Evolutionary conservation across 2,329 filamentous ascomycete genomes (phyloP).

Genomic region (Knoxdaviesia capensis): DNA sequence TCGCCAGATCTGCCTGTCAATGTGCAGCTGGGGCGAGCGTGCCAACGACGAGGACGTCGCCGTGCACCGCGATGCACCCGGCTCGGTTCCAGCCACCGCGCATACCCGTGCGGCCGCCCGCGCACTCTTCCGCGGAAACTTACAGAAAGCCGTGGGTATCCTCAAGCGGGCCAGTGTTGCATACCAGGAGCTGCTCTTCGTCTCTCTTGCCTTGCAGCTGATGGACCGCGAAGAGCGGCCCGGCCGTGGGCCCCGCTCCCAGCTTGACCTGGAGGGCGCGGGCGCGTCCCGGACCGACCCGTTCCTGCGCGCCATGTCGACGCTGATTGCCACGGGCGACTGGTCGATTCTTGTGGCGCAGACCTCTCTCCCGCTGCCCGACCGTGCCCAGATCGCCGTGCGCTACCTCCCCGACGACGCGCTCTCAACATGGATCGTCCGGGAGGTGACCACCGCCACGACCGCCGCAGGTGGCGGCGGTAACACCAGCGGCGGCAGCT

Average conservation of each 20-base stretch:
- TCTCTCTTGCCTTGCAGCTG: slow-evolving; percentile 45
- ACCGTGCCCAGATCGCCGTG: slow-evolving; percentile 56
- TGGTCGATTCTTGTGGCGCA: slow-evolving; percentile 60
- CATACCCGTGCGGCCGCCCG: slow-evolving; percentile 60
- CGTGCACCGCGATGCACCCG: slow-evolving; percentile 18
- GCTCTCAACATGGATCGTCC: slow-evolving; percentile 46
- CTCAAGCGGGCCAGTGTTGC: slow-evolving; percentile 45
- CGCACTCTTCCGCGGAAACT: slow-evolving; percentile 54
- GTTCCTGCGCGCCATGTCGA: slow-evolving; percentile 61
- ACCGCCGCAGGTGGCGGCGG: slow-evolving; percentile 23
- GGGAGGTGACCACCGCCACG: slow-evolving; percentile 40
- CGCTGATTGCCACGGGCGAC: slow-evolving; percentile 55
- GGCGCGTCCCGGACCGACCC: slow-evolving; percentile 49
- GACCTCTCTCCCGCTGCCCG: slow-evolving; percentile 50
- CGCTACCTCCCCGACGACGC: slow-evolving; percentile 41
- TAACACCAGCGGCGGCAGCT: background rate
- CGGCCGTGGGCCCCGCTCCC: slow-evolving; percentile 17
- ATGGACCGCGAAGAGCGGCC: slow-evolving; percentile 28
- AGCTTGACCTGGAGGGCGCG: slow-evolving; percentile 36
- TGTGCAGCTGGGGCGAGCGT: slow-evolving; percentile 46
- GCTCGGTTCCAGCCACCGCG: slow-evolving; percentile 27
- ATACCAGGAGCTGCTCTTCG: slow-evolving; percentile 45
- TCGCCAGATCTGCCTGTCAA: slow-evolving; percentile 52
- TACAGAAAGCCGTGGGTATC: slow-evolving; percentile 46
- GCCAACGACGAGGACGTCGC: slow-evolving; percentile 23